A percentile compares a stretch with the other conserved stretches of the same genome.
Conservation (phyloP, 495 filamentous ascomycete species). For the Oleoguttula mirabilis region DNA sequence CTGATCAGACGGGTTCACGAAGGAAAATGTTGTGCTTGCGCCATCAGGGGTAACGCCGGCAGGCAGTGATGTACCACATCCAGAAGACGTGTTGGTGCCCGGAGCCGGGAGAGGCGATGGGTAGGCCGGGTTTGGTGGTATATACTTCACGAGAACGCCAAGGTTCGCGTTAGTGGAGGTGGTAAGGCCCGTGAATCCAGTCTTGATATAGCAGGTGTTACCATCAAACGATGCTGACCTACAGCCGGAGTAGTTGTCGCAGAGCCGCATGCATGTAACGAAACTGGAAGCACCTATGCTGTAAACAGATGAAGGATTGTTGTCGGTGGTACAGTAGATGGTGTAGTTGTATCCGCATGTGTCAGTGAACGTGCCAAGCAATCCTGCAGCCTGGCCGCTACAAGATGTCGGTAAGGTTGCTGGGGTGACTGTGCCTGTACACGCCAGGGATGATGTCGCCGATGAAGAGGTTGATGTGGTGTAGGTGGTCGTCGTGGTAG, state of each 20-base stretch:
- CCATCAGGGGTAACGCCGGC: constrained; percentile 3
- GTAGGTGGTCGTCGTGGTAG: not conserved
- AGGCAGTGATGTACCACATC: constrained; percentile 3
- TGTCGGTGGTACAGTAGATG: constrained; percentile 8
- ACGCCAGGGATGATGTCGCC: not conserved
- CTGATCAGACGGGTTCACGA: constrained; percentile 2
- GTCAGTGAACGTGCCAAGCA: constrained; percentile 1
- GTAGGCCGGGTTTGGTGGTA: constrained; percentile 6
- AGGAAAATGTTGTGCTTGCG: not conserved
- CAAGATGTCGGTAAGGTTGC: not conserved
- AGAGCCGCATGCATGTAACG: not conserved
- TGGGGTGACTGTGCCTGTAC: not conserved
- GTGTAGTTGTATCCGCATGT: constrained; percentile 9
- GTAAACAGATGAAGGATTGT: not conserved
- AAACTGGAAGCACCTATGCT: not conserved
- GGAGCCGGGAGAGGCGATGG: not conserved
- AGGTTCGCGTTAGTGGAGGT: not conserved
- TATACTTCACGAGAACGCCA: constrained; percentile 4
- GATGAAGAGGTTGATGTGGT: not conserved
- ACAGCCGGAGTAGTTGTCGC: constrained; percentile 3
- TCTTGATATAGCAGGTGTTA: constrained; percentile 10
- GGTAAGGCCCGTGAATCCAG: not conserved
- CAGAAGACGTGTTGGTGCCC: not conserved
- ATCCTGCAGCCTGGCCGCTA: not conserved
- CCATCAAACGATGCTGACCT: not conserved